Percentiles rank a stretch among this genome's conserved stretches.
These are phyloP conservation scores for Wallemia mellicola DNA, from an alignment of 1,284 basidiomycete genomes.

Conservation along the genomic window DNA sequence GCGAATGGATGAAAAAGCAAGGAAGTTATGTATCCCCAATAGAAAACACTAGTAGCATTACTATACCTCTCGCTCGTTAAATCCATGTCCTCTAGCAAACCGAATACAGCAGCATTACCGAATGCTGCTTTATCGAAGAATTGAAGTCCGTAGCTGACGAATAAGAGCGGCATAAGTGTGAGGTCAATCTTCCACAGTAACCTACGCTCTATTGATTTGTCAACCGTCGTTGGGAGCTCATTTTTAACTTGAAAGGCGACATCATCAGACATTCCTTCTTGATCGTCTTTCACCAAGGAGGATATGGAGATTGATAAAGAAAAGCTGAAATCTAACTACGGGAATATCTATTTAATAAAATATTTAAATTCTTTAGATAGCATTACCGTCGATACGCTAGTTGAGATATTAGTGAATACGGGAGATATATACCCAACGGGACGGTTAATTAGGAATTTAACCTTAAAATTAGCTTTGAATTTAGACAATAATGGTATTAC, in stretches of 20 bases:
- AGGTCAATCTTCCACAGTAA: conserved; percentile 5
- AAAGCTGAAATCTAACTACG: background rate
- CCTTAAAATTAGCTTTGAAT: background rate
- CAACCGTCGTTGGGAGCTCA: background rate
- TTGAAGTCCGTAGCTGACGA: conserved; percentile 9
- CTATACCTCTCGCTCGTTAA: conserved; percentile 4
- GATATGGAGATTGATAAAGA: background rate
- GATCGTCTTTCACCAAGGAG: too few species aligned
- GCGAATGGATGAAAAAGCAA: conserved; percentile 4
- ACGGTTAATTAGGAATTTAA: background rate
- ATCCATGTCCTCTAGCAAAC: conserved; percentile 11
- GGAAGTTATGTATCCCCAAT: conserved; percentile 11
- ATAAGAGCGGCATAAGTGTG: conserved; percentile 11
- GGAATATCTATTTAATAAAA: background rate
- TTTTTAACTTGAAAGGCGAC: background rate
- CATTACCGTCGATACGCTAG: background rate
- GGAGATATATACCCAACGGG: background rate
- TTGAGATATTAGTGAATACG: background rate
- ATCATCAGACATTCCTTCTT: conserved; percentile 3
- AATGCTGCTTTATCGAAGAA: conserved; percentile 12
- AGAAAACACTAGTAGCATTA: conserved; percentile 9
- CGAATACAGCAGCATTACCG: conserved; percentile 13
- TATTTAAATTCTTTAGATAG: background rate
- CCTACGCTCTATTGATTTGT: background rate
- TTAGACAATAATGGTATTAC: background rate